phyloP scores from a whole-genome alignment of 768 basidiomycete genomes.

The Dentipellis sp. region DNA sequence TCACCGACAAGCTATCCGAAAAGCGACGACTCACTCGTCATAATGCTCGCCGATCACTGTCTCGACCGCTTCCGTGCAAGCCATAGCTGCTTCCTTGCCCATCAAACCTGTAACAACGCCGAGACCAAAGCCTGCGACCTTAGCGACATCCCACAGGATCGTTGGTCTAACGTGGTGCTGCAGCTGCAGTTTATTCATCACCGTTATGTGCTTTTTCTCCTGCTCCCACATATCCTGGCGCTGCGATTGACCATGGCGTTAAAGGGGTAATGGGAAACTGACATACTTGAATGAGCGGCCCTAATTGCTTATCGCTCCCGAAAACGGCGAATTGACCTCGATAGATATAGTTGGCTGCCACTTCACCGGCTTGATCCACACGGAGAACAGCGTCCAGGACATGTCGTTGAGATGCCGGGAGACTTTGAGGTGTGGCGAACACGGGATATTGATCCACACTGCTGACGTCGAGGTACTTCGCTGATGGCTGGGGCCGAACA shows the following conservation, averaged over 20 bases:
- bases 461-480: no score
- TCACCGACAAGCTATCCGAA: no score
- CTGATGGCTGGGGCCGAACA: no score
- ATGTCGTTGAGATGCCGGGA: conserved; percentile 40
- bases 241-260: neutral
- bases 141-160: conserved; percentile 73
- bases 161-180: conserved; percentile 87
- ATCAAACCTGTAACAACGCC: conserved; percentile 80
- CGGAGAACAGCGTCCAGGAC: conserved; percentile 62
- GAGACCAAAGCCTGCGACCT: conserved; percentile 78
- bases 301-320: conserved; percentile 43
- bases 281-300: conserved; percentile 63
- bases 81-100: conserved; percentile 94
- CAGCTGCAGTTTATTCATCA: conserved; percentile 76
- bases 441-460: conserved; percentile 17
- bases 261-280: neutral
- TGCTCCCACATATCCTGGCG: conserved; percentile 95
- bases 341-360: conserved; percentile 96
- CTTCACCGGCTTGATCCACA: conserved; percentile 93
- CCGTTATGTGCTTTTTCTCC: conserved; percentile 83
- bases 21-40: conserved; percentile 67
- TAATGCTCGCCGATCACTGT: conserved; percentile 98
- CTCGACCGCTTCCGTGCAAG: conserved; percentile 96
- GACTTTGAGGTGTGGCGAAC: conserved; percentile 43
- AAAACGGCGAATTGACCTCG: conserved; percentile 76